These are phyloP conservation scores for Picea glauca DNA, from an alignment of 75 land plant species.

Conservation along the genomic window DNA sequence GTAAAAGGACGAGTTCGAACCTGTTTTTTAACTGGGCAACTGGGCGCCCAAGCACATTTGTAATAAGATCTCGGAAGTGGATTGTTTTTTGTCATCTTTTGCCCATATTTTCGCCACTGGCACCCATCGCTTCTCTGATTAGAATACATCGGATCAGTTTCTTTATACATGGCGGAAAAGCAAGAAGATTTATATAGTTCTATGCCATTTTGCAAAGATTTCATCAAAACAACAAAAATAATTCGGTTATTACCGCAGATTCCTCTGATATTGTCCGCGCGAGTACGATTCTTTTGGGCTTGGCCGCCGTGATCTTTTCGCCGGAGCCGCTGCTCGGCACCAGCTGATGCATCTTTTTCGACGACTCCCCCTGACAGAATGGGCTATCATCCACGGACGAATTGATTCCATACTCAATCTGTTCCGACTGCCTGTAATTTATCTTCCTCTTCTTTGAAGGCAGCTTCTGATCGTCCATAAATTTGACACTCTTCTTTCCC, in stretches of 20 bases:
- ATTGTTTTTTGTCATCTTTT: conserved; percentile 14
- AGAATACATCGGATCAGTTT: background rate
- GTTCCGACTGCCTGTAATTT: background rate
- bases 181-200: too few relatives aligned
- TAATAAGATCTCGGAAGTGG: conserved; percentile 15
- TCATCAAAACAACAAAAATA: too few relatives aligned
- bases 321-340: background rate
- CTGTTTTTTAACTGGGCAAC: conserved; percentile 18
- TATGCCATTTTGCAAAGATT: too few relatives aligned
- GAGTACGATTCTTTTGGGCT: background rate
- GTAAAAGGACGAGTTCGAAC: background rate
- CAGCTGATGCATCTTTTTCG: background rate
- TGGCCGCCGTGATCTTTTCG: too few relatives aligned
- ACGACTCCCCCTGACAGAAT: background rate
- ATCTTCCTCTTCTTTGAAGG: background rate
- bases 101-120: conserved; percentile 20
- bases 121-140: conserved; percentile 9
- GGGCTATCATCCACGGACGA: background rate
- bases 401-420: background rate
- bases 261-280: background rate
- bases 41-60: conserved; percentile 8
- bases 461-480: background rate
- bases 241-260: background rate
- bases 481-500: background rate
- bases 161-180: background rate